Evolutionary conservation across 768 basidiomycete genomes (phyloP).

Genomic region (Mycena venus): DNA sequence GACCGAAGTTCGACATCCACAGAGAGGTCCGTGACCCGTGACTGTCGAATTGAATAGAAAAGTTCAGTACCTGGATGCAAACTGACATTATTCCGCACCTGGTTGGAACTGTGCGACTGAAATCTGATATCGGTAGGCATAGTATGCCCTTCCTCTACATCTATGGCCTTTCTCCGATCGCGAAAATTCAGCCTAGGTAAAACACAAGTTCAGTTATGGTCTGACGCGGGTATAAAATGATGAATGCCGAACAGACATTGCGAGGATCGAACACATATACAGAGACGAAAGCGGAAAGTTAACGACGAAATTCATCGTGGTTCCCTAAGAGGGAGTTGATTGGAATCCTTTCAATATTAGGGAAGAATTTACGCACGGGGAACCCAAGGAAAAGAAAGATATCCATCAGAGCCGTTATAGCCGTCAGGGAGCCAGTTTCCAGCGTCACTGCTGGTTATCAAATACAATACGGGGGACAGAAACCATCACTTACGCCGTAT

Average conservation of each 20-base stretch:
- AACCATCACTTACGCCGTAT: too few species aligned
- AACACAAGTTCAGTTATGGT: too few species aligned
- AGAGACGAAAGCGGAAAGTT: background rate
- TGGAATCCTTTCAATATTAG: background rate
- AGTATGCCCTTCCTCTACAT: too few species aligned
- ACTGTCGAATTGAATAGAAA: too few species aligned
- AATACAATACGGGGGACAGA: background rate
- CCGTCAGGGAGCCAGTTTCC: background rate
- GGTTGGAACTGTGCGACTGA: too few species aligned
- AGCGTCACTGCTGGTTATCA: background rate
- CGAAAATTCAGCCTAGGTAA: too few species aligned
- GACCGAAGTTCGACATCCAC: too few species aligned
- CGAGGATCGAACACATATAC: background rate
- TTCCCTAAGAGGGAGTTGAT: background rate
- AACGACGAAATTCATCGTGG: background rate
- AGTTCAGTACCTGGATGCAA: too few species aligned
- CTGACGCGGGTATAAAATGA: background rate
- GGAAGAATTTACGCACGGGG: background rate
- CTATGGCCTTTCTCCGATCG: too few species aligned
- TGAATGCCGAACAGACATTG: background rate
- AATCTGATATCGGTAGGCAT: too few species aligned
- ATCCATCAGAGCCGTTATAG: background rate
- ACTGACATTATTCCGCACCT: too few species aligned
- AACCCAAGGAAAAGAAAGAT: background rate
- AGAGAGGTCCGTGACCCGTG: too few species aligned